Conservation (phyloP, 1,284 basidiomycete species). For the Pascua sp. region DNA sequence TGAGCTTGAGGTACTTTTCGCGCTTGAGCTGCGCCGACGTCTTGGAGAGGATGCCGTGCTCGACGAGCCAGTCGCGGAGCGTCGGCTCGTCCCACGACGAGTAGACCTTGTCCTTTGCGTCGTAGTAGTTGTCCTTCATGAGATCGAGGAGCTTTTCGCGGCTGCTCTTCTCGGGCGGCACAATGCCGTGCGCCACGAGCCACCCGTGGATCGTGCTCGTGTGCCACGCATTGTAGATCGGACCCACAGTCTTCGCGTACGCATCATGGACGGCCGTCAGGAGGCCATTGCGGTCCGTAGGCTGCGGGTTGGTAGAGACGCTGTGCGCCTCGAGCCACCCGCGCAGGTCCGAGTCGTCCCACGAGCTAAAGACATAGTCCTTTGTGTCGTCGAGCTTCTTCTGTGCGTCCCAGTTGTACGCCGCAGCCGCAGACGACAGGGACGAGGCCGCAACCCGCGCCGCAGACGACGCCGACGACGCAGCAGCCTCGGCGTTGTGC, state of each 20-base stretch:
- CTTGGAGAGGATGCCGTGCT: slow-evolving; percentile 40
- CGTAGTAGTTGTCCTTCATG: slow-evolving; percentile 79
- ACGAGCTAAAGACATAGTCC: slow-evolving; percentile 82
- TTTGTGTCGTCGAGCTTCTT: slow-evolving; percentile 63
- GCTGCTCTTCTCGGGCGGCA: slow-evolving; percentile 58
- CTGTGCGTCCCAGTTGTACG: slow-evolving; percentile 52
- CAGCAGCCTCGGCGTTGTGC: slow-evolving; percentile 20
- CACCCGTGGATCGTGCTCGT: slow-evolving; percentile 80
- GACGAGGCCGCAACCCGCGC: slow-evolving; percentile 52
- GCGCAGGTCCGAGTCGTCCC: slow-evolving; percentile 67
- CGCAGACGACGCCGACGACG: slow-evolving; percentile 19
- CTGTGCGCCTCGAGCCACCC: slow-evolving; percentile 71
- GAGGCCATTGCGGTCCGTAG: slow-evolving; percentile 65
- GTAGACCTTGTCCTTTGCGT: slow-evolving; percentile 60
- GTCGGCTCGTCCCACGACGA: slow-evolving; percentile 58
- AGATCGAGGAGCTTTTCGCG: slow-evolving; percentile 65
- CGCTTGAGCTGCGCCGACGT: slow-evolving; percentile 9
- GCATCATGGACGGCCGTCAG: slow-evolving; percentile 64
- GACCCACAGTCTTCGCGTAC: slow-evolving; percentile 61
- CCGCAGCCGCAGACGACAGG: slow-evolving; percentile 47
- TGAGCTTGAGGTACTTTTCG: slow-evolving; percentile 71
- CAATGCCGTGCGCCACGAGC: slow-evolving; percentile 72
- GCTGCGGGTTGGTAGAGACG: slow-evolving; percentile 62
- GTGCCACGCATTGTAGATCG: slow-evolving; percentile 78
- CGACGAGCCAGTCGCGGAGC: slow-evolving; percentile 52